Evolutionary conservation across 345 rosid genomes (phyloP).

Genomic region (Zanthoxylum bungeanum): DNA sequence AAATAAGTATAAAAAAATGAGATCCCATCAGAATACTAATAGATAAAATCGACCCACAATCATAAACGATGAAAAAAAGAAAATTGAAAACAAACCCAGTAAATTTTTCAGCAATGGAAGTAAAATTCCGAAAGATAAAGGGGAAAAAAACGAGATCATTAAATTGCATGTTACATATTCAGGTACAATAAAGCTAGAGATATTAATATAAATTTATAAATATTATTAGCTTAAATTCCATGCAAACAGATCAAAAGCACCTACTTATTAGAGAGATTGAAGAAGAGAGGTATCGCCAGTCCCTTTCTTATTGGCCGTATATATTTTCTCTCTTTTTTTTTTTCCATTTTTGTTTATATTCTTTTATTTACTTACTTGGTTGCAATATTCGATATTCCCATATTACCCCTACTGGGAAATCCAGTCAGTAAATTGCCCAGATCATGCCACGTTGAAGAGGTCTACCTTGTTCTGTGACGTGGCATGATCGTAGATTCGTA

Average conservation of each 20-base stretch:
- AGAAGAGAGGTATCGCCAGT: constrained; percentile 10
- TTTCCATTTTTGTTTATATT: neutral
- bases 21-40: constrained; percentile 3
- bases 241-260: neutral
- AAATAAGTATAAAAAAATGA: constrained; percentile 6
- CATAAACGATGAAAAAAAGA: neutral
- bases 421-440: no score
- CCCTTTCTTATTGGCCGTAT: neutral
- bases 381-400: constrained; percentile 20
- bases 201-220: neutral
- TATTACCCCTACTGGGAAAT: constrained; percentile 9
- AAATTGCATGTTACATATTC: neutral
- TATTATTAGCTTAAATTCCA: neutral
- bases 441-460: neutral
- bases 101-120: neutral
- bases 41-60: neutral
- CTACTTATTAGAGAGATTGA: constrained; percentile 9
- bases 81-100: neutral
- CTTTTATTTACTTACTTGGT: neutral
- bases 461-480: neutral
- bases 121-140: neutral
- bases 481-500: constrained; percentile 6
- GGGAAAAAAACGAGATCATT: constrained; percentile 3
- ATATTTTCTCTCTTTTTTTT: neutral
- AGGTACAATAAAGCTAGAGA: constrained; percentile 3